Base-by-base conservation (phyloP, 768 basidiomycete genomes). In the Lyophyllum shimeji region DNA sequence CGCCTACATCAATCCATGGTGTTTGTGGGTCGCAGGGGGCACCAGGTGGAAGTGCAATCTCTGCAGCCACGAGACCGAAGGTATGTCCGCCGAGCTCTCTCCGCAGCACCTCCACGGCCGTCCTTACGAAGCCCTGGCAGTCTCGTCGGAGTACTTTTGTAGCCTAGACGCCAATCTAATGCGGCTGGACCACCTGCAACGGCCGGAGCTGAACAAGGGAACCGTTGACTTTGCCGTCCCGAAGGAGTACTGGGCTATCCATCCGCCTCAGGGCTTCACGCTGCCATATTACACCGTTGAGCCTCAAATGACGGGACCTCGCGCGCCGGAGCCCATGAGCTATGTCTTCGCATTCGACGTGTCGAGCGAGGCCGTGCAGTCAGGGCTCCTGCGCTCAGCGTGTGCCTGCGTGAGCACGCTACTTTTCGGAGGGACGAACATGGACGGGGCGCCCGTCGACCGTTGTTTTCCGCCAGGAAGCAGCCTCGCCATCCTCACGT, bases 1-100 rank as follows among this genome's bases (percentile, higher is more conserved):
- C 61, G 92, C 81, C 0, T 99, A 98, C 69, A 78, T 99, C 63
- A 98, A 98, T 66, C 90, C 95, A 0, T 98, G 94, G 94, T 93
- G 89, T 69, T 75, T 75, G 23, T 99, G 93, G 86, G 73, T 82
- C 18, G 81, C 88, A 8, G 90, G 90, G 2, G 97, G 97, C 5
- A 79, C 81, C 56, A 84, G 79, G 61, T 99, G 95, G 93, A 85
- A 80, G 63, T 99, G 97, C 69, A 98, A 98, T 76, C 68, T 99
- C 15, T 99, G 97, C 72, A 72, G 76, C 1, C 82, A 86, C 60
- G 84, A 89, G 65, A 93, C 90, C n/a, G 80, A 85, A 76, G 95
- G 96, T 95, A 61, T 62, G 87, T 65, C 31, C 42, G 7, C 15
- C 52, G 25, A 40, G 31, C 50, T 31, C 52, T 34, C n/a, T n/a